phyloP scores from a whole-genome alignment of 2,329 filamentous ascomycete species.

The Canariomyces notabilis region DNA sequence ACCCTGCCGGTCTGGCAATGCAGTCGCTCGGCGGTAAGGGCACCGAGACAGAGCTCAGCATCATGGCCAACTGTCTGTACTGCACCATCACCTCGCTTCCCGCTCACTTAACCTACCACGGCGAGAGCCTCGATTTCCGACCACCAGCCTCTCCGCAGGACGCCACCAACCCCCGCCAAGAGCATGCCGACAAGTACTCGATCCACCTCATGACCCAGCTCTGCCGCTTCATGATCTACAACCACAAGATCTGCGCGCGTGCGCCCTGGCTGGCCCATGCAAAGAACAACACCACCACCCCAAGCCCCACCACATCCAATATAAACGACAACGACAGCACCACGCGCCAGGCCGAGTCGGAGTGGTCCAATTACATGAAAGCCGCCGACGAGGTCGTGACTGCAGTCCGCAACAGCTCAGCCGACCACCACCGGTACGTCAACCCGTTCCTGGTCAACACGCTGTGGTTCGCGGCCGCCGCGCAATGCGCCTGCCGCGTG shows the following conservation, averaged over 20 bases:
- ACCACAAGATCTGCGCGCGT: conserved; percentile 28
- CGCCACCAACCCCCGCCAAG: conserved; percentile 20
- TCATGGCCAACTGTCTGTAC: conserved; percentile 29
- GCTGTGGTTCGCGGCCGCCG: conserved; percentile 31
- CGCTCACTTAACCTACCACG: conserved; percentile 26
- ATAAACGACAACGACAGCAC: not conserved
- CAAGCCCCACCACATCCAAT: not conserved
- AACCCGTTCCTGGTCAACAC: conserved; percentile 32
- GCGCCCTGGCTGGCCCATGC: conserved; percentile 12
- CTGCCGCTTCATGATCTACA: conserved; percentile 31
- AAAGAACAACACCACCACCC: not conserved
- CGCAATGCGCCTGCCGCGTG: conserved; percentile 22
- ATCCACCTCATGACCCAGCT: conserved; percentile 34
- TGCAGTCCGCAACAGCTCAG: conserved; percentile 26
- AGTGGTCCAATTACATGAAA: conserved; percentile 28
- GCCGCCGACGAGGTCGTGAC: conserved; percentile 29
- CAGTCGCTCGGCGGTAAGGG: conserved; percentile 8
- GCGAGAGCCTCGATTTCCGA: conserved; percentile 29
- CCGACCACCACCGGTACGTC: conserved; percentile 28
- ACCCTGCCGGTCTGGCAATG: conserved; percentile 24
- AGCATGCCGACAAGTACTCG: conserved; percentile 29
- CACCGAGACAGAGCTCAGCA: conserved; percentile 25
- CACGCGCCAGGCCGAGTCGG: conserved; percentile 13
- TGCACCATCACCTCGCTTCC: conserved; percentile 31
- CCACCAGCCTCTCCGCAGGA: conserved; percentile 4